Percentiles rank a stretch among this genome's conserved stretches.
Conservation (phyloP, 2,329 filamentous ascomycete species). For the Cryphonectria japonica region DNA sequence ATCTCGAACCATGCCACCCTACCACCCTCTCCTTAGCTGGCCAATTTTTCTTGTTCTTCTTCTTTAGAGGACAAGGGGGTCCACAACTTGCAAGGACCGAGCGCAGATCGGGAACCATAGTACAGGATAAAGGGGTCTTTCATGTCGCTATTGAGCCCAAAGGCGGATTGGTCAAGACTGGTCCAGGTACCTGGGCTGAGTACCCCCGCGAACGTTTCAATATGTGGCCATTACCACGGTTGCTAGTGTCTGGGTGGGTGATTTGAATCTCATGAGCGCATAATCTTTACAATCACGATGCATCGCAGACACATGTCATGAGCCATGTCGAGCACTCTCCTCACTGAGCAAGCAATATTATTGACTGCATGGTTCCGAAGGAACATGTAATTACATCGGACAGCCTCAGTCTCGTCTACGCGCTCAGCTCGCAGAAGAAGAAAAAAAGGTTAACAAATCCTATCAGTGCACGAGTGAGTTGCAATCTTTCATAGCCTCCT, state of each 20-base stretch:
- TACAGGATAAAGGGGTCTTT: not conserved
- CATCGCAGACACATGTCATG: not conserved
- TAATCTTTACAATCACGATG: not conserved
- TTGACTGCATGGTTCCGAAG: not conserved
- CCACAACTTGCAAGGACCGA: not conserved
- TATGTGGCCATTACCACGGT: not conserved
- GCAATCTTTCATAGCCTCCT: not conserved
- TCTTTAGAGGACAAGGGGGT: not conserved
- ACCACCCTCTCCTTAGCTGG: not conserved
- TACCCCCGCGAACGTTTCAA: not conserved
- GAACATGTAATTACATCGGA: not conserved
- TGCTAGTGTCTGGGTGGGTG: not conserved
- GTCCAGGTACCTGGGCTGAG: not conserved
- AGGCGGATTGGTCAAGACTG: not conserved
- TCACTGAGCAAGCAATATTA: not conserved
- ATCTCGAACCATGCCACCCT: not conserved
- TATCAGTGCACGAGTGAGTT: not conserved
- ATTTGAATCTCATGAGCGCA: not conserved
- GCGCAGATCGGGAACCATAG: not conserved
- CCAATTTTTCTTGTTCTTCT: not conserved
- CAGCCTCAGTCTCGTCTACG: not conserved
- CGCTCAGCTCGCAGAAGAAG: not conserved
- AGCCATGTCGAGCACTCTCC: not conserved
- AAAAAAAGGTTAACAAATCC: not conserved
- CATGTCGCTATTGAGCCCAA: not conserved